Percentiles rank a stretch among this genome's conserved stretches.
Evolutionary conservation across 2,329 filamentous ascomycete genomes (phyloP).

Genomic region (Arthrinium puccinioides): DNA sequence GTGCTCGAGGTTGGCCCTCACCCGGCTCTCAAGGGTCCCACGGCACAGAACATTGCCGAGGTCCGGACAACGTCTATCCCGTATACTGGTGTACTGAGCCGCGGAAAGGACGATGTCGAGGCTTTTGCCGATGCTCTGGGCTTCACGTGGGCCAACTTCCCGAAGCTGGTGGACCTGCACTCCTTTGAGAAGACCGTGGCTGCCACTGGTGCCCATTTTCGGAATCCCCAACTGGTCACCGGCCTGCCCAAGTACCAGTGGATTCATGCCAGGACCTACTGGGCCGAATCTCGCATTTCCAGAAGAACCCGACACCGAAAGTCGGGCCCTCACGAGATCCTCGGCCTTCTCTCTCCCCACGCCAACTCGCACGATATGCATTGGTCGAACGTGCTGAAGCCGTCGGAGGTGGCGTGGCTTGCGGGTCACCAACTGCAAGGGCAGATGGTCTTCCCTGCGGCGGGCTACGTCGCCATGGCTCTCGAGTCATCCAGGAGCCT

Average conservation of each 20-base stretch:
- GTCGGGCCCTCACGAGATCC: conserved; percentile 5
- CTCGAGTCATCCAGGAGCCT: conserved; percentile 12
- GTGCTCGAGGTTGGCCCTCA: conserved; percentile 4
- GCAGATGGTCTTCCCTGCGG: conserved; percentile 12
- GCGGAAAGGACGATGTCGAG: conserved; percentile 19
- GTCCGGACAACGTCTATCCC: conserved; percentile 16
- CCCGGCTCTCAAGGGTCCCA: conserved; percentile 3
- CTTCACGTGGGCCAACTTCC: conserved; percentile 2
- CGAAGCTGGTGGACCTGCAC: neutral
- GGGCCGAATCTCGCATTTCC: conserved; percentile 7
- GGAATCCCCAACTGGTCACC: conserved; percentile 19
- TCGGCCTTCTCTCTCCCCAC: conserved; percentile 4
- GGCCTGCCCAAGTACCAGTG: conserved; percentile 10
- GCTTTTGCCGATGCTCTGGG: conserved; percentile 6
- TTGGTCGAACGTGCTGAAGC: conserved; percentile 11
- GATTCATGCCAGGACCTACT: conserved; percentile 8
- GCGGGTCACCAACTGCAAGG: conserved; percentile 13
- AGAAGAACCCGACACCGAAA: neutral
- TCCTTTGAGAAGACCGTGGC: neutral
- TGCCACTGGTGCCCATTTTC: no score
- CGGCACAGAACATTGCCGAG: conserved; percentile 17
- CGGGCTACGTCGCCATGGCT: conserved; percentile 13
- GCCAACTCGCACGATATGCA: conserved; percentile 4
- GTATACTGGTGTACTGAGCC: conserved; percentile 15
- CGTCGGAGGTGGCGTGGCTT: conserved; percentile 10